A percentile compares a stretch with the other conserved stretches of the same genome.
These are phyloP conservation scores for Globisporangium uncinulatum DNA, from an alignment of 352 stramenopile genomes.

Conservation along the genomic window DNA sequence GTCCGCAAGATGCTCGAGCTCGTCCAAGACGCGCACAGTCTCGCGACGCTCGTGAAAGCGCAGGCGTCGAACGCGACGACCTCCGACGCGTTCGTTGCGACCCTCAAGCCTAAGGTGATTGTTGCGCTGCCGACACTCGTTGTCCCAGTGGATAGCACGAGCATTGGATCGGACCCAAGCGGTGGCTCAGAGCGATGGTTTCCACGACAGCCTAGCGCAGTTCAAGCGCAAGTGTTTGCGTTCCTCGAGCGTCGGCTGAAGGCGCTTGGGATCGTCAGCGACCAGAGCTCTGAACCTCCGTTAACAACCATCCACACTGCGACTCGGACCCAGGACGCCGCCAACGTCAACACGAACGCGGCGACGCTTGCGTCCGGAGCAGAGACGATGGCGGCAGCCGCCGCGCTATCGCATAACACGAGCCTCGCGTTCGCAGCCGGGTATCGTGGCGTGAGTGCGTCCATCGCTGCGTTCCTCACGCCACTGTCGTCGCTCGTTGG, in stretches of 20 bases:
- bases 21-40: slow-evolving; percentile 9
- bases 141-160: neutral
- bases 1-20: slow-evolving; percentile 8
- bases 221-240: slow-evolving; percentile 7
- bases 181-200: slow-evolving; percentile 6
- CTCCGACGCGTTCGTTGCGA: neutral
- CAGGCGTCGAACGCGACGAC: neutral
- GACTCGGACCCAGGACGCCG: neutral
- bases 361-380: no score
- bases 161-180: neutral
- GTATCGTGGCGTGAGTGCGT: slow-evolving; percentile 3
- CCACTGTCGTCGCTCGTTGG: slow-evolving; percentile 8
- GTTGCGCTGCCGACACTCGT: slow-evolving; percentile 13
- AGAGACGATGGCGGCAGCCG: neutral
- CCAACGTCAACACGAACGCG: neutral
- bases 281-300: neutral
- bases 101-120: slow-evolving; percentile 8
- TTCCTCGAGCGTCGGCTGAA: slow-evolving; percentile 8
- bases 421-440: slow-evolving; percentile 5
- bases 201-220: neutral
- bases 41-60: slow-evolving; percentile 8
- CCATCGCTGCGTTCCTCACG: slow-evolving; percentile 11
- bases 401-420: neutral
- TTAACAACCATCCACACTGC: no score
- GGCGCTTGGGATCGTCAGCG: slow-evolving; percentile 1